Evolutionary conservation across 192 early-diverging fungal genomes (phyloP).

Genomic region (Phycomyces blakesleeanus): DNA sequence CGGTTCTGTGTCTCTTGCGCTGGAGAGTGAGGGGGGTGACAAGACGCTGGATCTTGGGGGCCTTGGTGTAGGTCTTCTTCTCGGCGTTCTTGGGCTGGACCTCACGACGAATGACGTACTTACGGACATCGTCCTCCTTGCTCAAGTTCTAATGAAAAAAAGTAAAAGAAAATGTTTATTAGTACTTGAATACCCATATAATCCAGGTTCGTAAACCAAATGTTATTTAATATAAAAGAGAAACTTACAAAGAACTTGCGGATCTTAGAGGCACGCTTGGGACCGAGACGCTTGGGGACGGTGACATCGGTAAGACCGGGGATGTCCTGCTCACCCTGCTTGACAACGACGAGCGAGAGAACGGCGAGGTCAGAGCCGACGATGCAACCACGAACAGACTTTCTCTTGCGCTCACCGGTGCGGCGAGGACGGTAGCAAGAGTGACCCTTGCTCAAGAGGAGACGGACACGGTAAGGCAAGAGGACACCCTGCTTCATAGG

Average conservation of each 20-base stretch:
- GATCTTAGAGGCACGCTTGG: constrained; percentile 98
- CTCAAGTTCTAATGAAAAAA: constrained; percentile 84
- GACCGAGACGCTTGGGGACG: constrained; percentile 96
- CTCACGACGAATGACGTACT: constrained; percentile 97
- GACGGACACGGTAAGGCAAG: constrained; percentile 68
- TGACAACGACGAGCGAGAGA: constrained; percentile 91
- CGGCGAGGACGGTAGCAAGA: constrained; percentile 98
- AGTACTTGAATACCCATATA: too few relatives aligned
- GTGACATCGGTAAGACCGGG: constrained; percentile 91
- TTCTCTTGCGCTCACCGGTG: constrained; percentile 97
- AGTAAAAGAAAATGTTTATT: too few relatives aligned
- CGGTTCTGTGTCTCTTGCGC: constrained; percentile 84
- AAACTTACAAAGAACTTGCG: constrained; percentile 92
- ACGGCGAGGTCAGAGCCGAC: constrained; percentile 92
- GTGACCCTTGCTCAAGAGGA: constrained; percentile 89
- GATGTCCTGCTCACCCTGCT: constrained; percentile 96
- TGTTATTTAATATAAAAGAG: too few relatives aligned
- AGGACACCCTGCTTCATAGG: constrained; percentile 99
- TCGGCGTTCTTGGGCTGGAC: constrained; percentile 79
- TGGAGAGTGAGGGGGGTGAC: constrained; percentile 94
- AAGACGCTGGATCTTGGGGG: constrained; percentile 90
- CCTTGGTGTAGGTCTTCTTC: constrained; percentile 93
- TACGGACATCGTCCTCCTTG: constrained; percentile 98
- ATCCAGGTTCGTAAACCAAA: too few relatives aligned
- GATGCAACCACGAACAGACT: constrained; percentile 99